Evolutionary conservation across 2,329 filamentous ascomycete species (phyloP).

Genomic region (Curvularia eragrostidis): DNA sequence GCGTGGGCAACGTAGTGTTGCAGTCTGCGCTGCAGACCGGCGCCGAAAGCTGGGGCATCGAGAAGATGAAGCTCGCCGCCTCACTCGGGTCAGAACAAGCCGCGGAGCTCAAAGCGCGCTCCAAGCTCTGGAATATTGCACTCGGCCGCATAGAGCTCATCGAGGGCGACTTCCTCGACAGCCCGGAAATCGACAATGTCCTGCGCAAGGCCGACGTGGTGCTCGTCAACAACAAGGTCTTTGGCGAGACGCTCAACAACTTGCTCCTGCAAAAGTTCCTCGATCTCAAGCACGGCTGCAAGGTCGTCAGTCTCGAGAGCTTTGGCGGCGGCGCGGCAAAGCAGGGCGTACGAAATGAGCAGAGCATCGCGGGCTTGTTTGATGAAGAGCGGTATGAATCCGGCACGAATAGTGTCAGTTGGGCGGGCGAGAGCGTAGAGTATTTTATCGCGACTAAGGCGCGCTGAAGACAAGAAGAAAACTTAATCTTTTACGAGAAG

Average conservation of each 20-base stretch:
- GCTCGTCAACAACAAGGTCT: conserved; percentile 97
- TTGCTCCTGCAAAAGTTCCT: conserved; percentile 87
- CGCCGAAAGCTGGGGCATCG: conserved; percentile 94
- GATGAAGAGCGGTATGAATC: conserved; percentile 77
- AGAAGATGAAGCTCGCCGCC: conserved; percentile 92
- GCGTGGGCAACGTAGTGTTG: conserved; percentile 93
- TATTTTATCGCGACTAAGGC: conserved; percentile 79
- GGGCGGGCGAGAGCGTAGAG: conserved; percentile 82
- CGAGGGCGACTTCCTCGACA: conserved; percentile 82
- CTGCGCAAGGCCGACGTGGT: conserved; percentile 91
- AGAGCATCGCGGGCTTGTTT: conserved; percentile 82
- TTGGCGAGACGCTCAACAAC: conserved; percentile 85
- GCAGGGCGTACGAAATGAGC: conserved; percentile 74
- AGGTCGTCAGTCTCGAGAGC: conserved; percentile 88
- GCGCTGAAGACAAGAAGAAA: conserved; percentile 39
- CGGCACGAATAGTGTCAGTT: conserved; percentile 77
- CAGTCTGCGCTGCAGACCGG: conserved; percentile 93
- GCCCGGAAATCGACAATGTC: conserved; percentile 71
- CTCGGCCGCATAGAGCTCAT: conserved; percentile 81
- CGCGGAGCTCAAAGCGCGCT: conserved; percentile 82
- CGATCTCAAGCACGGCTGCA: conserved; percentile 88
- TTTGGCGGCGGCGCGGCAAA: conserved; percentile 72
- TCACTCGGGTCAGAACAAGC: conserved; percentile 80
- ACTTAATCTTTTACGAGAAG: background rate
- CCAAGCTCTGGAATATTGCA: conserved; percentile 85